Base-by-base conservation (phyloP, 176 grass and related monocot genomes). In the Calamus simplicifolius region DNA sequence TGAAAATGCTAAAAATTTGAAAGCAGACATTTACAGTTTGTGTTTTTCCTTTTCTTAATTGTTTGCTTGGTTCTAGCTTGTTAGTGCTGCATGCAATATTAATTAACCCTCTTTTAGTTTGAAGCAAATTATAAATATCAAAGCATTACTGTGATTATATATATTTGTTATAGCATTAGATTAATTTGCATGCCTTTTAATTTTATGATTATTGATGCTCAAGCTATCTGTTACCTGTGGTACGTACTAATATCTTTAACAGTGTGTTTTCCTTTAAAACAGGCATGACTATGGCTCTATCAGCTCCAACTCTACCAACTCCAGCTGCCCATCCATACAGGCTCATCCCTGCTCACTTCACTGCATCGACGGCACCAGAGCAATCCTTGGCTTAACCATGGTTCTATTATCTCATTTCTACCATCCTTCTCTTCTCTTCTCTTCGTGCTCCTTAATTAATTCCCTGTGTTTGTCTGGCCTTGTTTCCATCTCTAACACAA, bases 371-470 rank as follows among this genome's bases (percentile, higher is more conserved):
- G 35, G 75, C 77, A 66, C 80, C 83, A 8, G 86, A 96, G 80
- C 86, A 90, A 80, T 78, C 91, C 77, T 96, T 96, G 80, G 91
- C 86, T 85, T 96, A 96, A 90, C 86, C 91, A 96, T 90, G 83
- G 83, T 96, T 79, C 8, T 43, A 10, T 43, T 43, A 43, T 43
- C 35, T 2, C 10, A 43, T 43, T 12, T 43, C 35, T 8, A 12
- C 12, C 35, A 43, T 43, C 35, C 35, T 43, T 43, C 10, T 43
- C n/a, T n/a, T n/a, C 35, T 75, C 58, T 35, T 60, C 64, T 70
- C 64, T 61, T 62, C 59, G 64, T 25, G 58, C 51, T 52, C 67
- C 27, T 56, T n/a, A n/a, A n/a, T n/a, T n/a, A n/a, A n/a, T n/a
- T 43, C 70, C 87, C 77, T 59, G 38, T 30, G 43, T 65, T 43